Evolutionary conservation across 2,329 filamentous ascomycete species (phyloP).

Genomic region (Magnaporthales sp.): DNA sequence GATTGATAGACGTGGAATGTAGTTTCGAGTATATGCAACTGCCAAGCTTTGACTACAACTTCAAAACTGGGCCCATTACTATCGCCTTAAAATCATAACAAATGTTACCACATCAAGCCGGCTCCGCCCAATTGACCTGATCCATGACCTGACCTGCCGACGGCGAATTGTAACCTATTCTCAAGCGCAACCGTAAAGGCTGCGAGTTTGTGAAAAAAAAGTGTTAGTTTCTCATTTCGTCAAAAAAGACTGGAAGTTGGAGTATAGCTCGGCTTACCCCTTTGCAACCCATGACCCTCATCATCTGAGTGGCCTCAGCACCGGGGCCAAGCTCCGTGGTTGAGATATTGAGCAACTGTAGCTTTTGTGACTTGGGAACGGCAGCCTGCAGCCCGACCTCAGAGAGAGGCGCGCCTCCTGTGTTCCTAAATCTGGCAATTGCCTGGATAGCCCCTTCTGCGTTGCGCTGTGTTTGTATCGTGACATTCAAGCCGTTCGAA

Average conservation of each 20-base stretch:
- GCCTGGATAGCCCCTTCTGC: slow-evolving; percentile 73
- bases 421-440: slow-evolving; percentile 75
- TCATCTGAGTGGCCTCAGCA: slow-evolving; percentile 78
- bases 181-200: slow-evolving; percentile 78
- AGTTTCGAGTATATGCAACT: neutral
- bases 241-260: neutral
- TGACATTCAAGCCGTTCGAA: slow-evolving; percentile 75
- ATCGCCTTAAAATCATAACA: slow-evolving; percentile 17
- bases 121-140: slow-evolving; percentile 95
- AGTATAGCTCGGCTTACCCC: slow-evolving; percentile 62
- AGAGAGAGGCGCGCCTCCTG: slow-evolving; percentile 56
- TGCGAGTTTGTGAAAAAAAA: slow-evolving; percentile 25
- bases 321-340: slow-evolving; percentile 67
- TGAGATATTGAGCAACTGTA: slow-evolving; percentile 87
- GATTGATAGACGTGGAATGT: neutral
- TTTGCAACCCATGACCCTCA: slow-evolving; percentile 77
- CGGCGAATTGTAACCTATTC: slow-evolving; percentile 70
- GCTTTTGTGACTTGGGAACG: slow-evolving; percentile 90
- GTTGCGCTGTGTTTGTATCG: slow-evolving; percentile 76
- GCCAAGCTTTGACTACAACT: neutral
- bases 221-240: neutral
- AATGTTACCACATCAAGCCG: slow-evolving; percentile 26
- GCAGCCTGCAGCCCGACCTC: slow-evolving; percentile 84
- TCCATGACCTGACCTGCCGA: slow-evolving; percentile 67
- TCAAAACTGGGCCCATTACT: neutral